These are phyloP conservation scores for Coemansia reversa DNA, from an alignment of 192 early-diverging fungal species.

Conservation along the genomic window DNA sequence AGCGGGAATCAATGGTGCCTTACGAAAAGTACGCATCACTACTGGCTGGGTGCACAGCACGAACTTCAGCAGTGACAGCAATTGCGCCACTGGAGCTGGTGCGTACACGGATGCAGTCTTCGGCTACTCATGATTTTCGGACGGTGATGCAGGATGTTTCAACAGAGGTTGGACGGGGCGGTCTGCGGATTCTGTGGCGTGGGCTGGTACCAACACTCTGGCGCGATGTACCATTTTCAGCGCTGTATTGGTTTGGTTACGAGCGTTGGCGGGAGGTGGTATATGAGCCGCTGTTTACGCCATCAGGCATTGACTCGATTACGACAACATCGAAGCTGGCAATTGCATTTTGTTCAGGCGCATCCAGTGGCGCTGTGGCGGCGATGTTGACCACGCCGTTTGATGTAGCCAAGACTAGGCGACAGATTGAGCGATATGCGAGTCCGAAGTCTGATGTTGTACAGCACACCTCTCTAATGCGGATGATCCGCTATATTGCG, in stretches of 20 bases:
- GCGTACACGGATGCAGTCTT: slow-evolving; percentile 87
- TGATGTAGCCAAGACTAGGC: slow-evolving; percentile 92
- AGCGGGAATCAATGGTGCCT: slow-evolving; percentile 16
- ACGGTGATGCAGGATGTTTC: slow-evolving; percentile 61
- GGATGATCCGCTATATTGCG: slow-evolving; percentile 38
- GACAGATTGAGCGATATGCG: slow-evolving; percentile 65
- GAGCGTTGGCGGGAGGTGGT: slow-evolving; percentile 70
- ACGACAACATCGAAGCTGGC: slow-evolving; percentile 56
- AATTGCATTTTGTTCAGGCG: slow-evolving; percentile 78
- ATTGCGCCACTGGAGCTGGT: slow-evolving; percentile 92
- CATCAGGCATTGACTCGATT: slow-evolving; percentile 4
- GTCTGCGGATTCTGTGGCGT: slow-evolving; percentile 72
- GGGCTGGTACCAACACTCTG: slow-evolving; percentile 85
- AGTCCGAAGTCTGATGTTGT: slow-evolving; percentile 14
- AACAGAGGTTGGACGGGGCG: slow-evolving; percentile 62
- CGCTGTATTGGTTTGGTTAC: slow-evolving; percentile 91
- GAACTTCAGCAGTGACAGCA: slow-evolving; percentile 71
- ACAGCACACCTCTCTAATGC: slow-evolving; percentile 23
- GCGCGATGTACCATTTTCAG: slow-evolving; percentile 96
- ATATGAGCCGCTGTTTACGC: slow-evolving; percentile 26
- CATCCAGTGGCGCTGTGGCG: slow-evolving; percentile 83
- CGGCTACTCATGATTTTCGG: slow-evolving; percentile 59
- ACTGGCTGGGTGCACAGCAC: slow-evolving; percentile 72
- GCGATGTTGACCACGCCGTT: slow-evolving; percentile 89
- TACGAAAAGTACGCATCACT: slow-evolving; percentile 65